Evolutionary conservation across 2,329 filamentous ascomycete genomes (phyloP).

Genomic region (Pseudogymnoascus pannorum): DNA sequence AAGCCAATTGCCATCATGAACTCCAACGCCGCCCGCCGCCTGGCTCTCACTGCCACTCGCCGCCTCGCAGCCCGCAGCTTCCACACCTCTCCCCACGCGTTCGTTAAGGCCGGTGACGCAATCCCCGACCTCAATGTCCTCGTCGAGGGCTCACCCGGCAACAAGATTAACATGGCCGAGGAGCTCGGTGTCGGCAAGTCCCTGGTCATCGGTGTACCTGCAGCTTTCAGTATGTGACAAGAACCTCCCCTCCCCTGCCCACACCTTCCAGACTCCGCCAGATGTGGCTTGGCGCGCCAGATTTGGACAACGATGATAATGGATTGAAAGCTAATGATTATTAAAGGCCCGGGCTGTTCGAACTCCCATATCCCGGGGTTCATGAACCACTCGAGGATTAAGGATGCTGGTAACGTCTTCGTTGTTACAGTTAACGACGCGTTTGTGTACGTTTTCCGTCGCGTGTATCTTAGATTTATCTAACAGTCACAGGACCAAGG

Average conservation of each 20-base stretch:
- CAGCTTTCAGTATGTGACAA: slow-evolving; percentile 56
- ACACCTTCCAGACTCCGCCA: slow-evolving; percentile 7
- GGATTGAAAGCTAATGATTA: neutral
- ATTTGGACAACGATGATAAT: slow-evolving; percentile 31
- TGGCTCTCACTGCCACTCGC: slow-evolving; percentile 7
- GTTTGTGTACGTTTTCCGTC: slow-evolving; percentile 64
- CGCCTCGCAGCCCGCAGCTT: slow-evolving; percentile 37
- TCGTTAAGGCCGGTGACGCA: slow-evolving; percentile 71
- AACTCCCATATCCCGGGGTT: slow-evolving; percentile 76
- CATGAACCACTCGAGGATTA: slow-evolving; percentile 70
- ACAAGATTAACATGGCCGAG: slow-evolving; percentile 79
- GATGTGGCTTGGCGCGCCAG: slow-evolving; percentile 34
- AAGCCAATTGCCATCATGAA: slow-evolving; percentile 7
- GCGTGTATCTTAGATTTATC: neutral
- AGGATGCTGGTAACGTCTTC: slow-evolving; percentile 75
- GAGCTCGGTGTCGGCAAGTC: slow-evolving; percentile 67
- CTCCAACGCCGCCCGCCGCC: neutral
- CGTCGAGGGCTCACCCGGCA: slow-evolving; percentile 79
- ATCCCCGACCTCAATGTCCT: slow-evolving; percentile 72
- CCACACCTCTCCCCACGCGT: slow-evolving; percentile 53
- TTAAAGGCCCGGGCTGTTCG: slow-evolving; percentile 52
- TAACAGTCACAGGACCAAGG: slow-evolving; percentile 63
- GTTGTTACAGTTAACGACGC: slow-evolving; percentile 91
- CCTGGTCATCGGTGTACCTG: slow-evolving; percentile 78
- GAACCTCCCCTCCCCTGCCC: neutral